Percentiles rank a stretch among this genome's conserved stretches.
Evolutionary conservation across 805 yeast species (phyloP).

Genomic region (Monosporozyma solicola): DNA sequence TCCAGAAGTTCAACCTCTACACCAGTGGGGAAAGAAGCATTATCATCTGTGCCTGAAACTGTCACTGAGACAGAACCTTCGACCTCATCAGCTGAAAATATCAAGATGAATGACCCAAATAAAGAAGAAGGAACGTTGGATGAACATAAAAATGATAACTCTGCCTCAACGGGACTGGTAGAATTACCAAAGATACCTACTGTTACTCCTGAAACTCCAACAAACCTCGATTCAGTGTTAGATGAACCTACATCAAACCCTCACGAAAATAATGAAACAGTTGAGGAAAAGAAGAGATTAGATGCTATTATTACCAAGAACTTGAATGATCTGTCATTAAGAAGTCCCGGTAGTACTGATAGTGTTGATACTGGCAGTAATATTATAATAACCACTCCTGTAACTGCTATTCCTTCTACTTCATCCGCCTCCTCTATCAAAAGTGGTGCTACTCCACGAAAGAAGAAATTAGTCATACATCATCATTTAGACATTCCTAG

Average conservation of each 20-base stretch:
- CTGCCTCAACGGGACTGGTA: neutral
- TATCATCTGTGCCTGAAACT: neutral
- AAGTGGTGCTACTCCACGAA: conserved; percentile 6
- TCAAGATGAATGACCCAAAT: neutral
- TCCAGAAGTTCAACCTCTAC: neutral
- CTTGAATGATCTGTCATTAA: neutral
- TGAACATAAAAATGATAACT: neutral
- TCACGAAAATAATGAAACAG: neutral
- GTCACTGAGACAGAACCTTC: neutral
- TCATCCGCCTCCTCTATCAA: conserved; percentile 14
- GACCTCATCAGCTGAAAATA: neutral
- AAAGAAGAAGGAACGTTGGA: neutral
- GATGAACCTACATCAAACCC: conserved; percentile 7
- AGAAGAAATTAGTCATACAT: conserved; percentile 10
- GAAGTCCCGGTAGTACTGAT: neutral
- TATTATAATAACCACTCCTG: conserved; percentile 2
- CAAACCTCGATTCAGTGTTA: conserved; percentile 4
- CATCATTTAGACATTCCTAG: conserved; percentile 16
- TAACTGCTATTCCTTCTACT: neutral
- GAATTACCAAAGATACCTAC: neutral
- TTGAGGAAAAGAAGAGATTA: neutral
- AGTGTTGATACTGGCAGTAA: neutral
- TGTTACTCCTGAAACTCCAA: neutral
- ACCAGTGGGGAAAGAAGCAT: neutral
- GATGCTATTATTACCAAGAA: neutral